Percentiles rank a stretch among this genome's conserved stretches.
Evolutionary conservation across 2,329 filamentous ascomycete genomes (phyloP).

Genomic region (Fusarium chlamydosporum): DNA sequence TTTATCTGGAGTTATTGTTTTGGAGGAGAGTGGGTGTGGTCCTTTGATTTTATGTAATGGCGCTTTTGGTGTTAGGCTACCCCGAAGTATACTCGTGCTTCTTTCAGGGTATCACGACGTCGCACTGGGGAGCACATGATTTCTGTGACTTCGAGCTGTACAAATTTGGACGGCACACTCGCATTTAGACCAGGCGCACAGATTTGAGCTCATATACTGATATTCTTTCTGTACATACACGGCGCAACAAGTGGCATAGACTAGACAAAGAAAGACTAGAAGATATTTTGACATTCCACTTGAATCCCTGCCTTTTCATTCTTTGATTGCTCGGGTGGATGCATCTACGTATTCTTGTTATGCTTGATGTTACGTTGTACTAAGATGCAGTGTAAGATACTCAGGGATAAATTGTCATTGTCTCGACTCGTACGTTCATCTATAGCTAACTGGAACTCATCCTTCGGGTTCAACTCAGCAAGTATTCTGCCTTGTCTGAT

Average conservation of each 20-base stretch:
- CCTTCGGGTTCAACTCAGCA: not conserved
- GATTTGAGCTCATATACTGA: slow-evolving; percentile 33
- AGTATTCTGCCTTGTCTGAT: not conserved
- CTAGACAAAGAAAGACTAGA: slow-evolving; percentile 41
- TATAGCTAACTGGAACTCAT: not conserved
- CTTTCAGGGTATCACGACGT: slow-evolving; percentile 27
- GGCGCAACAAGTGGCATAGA: slow-evolving; percentile 43
- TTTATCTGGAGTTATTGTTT: slow-evolving; percentile 17
- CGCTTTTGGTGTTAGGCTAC: slow-evolving; percentile 24
- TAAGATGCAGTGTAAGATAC: not conserved
- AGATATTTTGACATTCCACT: slow-evolving; percentile 16
- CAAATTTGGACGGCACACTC: slow-evolving; percentile 27
- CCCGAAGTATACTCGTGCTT: slow-evolving; percentile 2
- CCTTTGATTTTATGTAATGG: slow-evolving; percentile 7
- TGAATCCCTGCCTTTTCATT: not conserved
- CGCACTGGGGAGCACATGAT: slow-evolving; percentile 29
- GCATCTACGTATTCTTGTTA: slow-evolving; percentile 2
- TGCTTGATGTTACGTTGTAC: slow-evolving; percentile 1
- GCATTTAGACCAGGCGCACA: slow-evolving; percentile 38
- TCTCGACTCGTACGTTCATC: not conserved
- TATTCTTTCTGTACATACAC: slow-evolving; percentile 41
- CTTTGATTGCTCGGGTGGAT: not conserved
- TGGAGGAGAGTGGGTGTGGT: not conserved
- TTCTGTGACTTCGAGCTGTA: slow-evolving; percentile 15
- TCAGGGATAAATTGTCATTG: not conserved